Evolutionary conservation across 2,329 filamentous ascomycete species (phyloP), one percentile per base, ranked within the genome.

Genomic region (Epichloe coenophiala): DNA sequence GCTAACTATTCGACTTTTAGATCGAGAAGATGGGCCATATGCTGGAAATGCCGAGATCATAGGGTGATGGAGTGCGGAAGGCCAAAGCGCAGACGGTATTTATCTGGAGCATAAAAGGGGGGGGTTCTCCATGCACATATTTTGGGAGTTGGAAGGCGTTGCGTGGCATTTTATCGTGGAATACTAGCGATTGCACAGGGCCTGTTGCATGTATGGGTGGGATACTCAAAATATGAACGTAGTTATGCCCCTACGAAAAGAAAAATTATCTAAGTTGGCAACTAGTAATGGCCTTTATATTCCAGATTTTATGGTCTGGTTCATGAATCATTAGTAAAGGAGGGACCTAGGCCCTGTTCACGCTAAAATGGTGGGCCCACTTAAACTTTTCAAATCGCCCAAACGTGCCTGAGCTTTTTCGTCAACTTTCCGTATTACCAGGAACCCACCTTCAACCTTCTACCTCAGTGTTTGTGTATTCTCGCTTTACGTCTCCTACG

Each of bases 21-120:
- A 90, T 93, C 56, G 83, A 88, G 57, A 89, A 89, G 65, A 91
- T 93, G 86, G 86, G 87, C 9, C 86, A 93, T 61, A 82, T 91
- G 80, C 63, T 86, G 39, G 75, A 82, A 45, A 76, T 80, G 72
- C 71, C 64, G 42, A 56, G 60, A 15, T 49, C 60, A 40, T 55
- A 50, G 48, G 15, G 35, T 4, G 38, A 41, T 27, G 46, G 21
- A 36, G 13, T 17, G 36, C 21, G 41, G 13, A 38, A 1, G 19
- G 19, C 11, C 31, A 3, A 5, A 19, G n/a, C 11, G 19, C 17
- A 44, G 31, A 44, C 17, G 17, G 17, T 43, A 27, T 12, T 36
- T 41, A 17, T n/a, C 17, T 37, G 5, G 23, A 6, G 35, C 8
- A 27, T 48, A 17, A 21, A 36, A 7, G 6, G 33, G 36, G 27